Evolutionary conservation across 1,284 basidiomycete species (phyloP), one percentile per base, ranked within the genome.

Genomic region (Ustilago nuda): DNA sequence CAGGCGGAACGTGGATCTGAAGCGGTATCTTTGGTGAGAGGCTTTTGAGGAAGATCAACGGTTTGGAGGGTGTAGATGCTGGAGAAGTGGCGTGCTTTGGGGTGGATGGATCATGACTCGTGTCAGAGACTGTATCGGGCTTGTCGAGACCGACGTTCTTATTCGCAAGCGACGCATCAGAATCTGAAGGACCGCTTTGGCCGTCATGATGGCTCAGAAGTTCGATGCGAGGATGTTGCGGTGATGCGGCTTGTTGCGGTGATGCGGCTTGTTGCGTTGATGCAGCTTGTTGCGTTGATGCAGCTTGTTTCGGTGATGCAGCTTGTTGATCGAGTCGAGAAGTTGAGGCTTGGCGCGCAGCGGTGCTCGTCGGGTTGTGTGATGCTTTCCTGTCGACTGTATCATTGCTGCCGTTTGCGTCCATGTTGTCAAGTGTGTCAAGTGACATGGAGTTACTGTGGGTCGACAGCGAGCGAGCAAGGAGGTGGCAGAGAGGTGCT

Each of bases 21-120:
- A 70, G 37, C n/a, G 66, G 67, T 1, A 68, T n/a, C 8, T 64
- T 50, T 12, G 64, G 70, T 6, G 54, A 52, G 1, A 61, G 12
- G 56, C 54, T 61, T 33, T 72, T 76, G 48, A 61, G 65, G 33
- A 76, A 76, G 19, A 61, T 13, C 46, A 58, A 67, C n/a, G 56
- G 4, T 32, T 45, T 69, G 23, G 66, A 12, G 6, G 62, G 15
- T 8, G 54, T 33, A 1, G 64, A 32, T 30, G 48, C 27, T 50
- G 48, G 23, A 30, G 30, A 17, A 17, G 27, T 5, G 0, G 48
- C 30, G 15, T 8, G 27, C 27, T 50, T 50, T 27, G 32, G 12
- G 6, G 51, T 15, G 27, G 51, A 35, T n/a, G 51, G 33, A 53
- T 50, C 45, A 48, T 27, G 9, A 13, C 7, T 15, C 6, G 27